Evolutionary conservation across 495 filamentous ascomycete species (phyloP), one percentile per base, ranked within the genome.

Genomic region (Venustampulla echinocandica): DNA sequence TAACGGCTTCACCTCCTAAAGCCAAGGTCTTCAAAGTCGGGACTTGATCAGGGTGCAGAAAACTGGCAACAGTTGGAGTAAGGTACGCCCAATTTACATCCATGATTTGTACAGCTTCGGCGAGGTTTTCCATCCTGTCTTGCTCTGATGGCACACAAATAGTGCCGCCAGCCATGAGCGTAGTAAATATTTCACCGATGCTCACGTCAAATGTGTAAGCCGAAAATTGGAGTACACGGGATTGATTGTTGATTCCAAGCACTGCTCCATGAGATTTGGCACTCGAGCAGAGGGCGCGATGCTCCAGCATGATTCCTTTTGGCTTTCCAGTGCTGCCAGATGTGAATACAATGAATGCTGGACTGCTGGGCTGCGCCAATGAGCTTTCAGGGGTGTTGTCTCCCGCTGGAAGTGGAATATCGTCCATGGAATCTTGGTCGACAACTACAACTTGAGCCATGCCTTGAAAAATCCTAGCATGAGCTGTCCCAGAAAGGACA

Each of bases 111-210:
- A 35, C 18, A 10, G 33, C 33, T 35, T 15, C 33, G 4, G 33
- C 33, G 33, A 35, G 33, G 33, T 35, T 15, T 10, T 15, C 33
- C 33, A 35, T 35, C 18, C 33, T 35, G 11, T 35, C 11, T 15
- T 35, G 13, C 1, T 42, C 45, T 2, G 67, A 71, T 1, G 70
- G 71, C 17, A 75, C 53, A 46, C 70, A 74, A 24, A 73, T 60
- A 46, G 69, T 71, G 15, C 64, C 64, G 2, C 83, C 82, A 36
- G 83, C 69, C 47, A 79, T 76, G 1, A 85, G 56, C 0, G 85
- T 76, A 54, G 87, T 90, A 66, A 90, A 90, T 4, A 87, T 75
- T 39, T 72, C 70, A 50, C 67, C 65, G 41, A 74, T 66, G 34
- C 65, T 6, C 66, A n/a, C n/a, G n/a, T n/a, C n/a, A n/a, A n/a